Evolutionary conservation across 2,329 filamentous ascomycete genomes (phyloP).

Genomic region (Diaporthe ilicicola): DNA sequence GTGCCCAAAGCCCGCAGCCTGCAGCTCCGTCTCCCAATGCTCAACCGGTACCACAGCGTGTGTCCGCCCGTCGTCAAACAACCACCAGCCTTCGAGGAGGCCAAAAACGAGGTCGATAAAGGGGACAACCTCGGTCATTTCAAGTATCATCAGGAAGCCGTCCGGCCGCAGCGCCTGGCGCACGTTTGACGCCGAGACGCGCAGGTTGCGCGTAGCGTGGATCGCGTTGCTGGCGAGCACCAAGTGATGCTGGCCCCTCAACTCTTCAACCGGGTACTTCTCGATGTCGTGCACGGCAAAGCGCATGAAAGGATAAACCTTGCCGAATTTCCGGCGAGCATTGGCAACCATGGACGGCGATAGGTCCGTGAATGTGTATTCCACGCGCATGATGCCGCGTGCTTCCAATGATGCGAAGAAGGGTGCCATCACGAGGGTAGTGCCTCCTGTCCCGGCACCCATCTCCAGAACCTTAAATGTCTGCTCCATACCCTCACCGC

Average conservation of each 20-base stretch:
- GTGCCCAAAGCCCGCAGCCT: conserved; percentile 39
- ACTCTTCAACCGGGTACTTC: conserved; percentile 35
- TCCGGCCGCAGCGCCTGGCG: conserved; percentile 40
- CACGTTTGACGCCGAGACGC: conserved; percentile 37
- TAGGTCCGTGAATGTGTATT: conserved; percentile 52
- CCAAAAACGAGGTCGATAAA: conserved; percentile 48
- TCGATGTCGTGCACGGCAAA: conserved; percentile 44
- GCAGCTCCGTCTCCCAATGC: conserved; percentile 39
- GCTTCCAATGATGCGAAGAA: conserved; percentile 38
- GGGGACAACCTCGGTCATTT: conserved; percentile 41
- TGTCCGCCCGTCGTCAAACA: conserved; percentile 43
- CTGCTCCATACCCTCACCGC: neutral
- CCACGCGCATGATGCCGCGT: conserved; percentile 37
- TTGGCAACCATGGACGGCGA: conserved; percentile 42
- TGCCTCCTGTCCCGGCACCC: conserved; percentile 45
- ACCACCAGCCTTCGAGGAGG: conserved; percentile 50
- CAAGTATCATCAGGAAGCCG: conserved; percentile 45
- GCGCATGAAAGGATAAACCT: conserved; percentile 39
- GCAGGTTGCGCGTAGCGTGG: conserved; percentile 43
- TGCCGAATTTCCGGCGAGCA: conserved; percentile 38
- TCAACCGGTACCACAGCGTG: conserved; percentile 37
- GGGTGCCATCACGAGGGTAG: conserved; percentile 27
- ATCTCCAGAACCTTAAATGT: conserved; percentile 44
- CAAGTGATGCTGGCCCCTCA: conserved; percentile 40
- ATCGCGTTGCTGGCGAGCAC: conserved; percentile 45